Evolutionary conservation across 352 stramenopile species (phyloP).

Genomic region (Phytopythium sindhum): DNA sequence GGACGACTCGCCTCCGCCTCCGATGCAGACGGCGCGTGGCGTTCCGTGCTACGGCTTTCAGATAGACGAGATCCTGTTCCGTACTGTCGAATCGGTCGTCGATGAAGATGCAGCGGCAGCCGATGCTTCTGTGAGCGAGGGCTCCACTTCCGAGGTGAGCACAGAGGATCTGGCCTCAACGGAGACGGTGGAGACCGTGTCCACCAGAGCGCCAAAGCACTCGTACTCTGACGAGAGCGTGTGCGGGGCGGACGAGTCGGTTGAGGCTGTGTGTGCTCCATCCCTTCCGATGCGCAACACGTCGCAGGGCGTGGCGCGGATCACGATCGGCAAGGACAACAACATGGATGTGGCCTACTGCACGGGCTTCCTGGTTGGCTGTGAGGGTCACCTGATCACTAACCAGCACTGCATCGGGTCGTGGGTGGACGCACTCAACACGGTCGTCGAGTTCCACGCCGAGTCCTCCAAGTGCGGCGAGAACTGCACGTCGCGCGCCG

Average conservation of each 20-base stretch:
- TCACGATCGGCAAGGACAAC: constrained; percentile 66
- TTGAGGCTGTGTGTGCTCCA: constrained; percentile 59
- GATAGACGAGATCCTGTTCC: constrained; percentile 45
- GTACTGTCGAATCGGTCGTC: constrained; percentile 6
- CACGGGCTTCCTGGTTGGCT: constrained; percentile 71
- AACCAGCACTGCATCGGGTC: constrained; percentile 77
- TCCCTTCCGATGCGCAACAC: constrained; percentile 33
- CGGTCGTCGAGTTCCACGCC: constrained; percentile 66
- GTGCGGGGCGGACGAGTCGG: constrained; percentile 62
- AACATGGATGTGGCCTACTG: constrained; percentile 59
- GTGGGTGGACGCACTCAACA: constrained; percentile 63
- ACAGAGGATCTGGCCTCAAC: constrained; percentile 13
- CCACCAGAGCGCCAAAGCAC: constrained; percentile 10
- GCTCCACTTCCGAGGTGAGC: neutral
- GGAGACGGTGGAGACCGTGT: constrained; percentile 13
- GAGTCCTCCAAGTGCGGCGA: constrained; percentile 29
- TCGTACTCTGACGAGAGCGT: constrained; percentile 52
- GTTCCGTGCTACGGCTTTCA: constrained; percentile 45
- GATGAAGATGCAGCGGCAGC: neutral
- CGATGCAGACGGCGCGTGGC: constrained; percentile 4
- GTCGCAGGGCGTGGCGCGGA: constrained; percentile 49
- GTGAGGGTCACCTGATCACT: constrained; percentile 71
- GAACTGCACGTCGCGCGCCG: constrained; percentile 30
- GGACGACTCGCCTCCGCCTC: constrained; percentile 2
- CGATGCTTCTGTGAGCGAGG: neutral